Evolutionary conservation across 2,329 filamentous ascomycete genomes (phyloP).

Genomic region (Furcasterigmium sp.): DNA sequence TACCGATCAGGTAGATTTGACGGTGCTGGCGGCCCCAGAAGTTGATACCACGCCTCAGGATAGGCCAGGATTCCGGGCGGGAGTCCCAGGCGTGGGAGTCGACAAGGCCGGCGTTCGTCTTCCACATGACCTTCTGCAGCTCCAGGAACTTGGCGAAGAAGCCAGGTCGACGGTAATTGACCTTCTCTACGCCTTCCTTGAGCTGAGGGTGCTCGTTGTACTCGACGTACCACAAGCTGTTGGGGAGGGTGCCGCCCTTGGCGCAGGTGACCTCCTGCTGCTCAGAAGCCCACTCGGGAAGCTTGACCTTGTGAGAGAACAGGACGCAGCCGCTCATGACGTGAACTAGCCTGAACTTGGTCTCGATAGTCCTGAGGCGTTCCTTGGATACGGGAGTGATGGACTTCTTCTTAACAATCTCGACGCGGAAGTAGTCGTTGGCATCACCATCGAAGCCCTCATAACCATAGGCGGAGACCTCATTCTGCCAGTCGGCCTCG

Average conservation of each 20-base stretch:
- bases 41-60: conserved; percentile 91
- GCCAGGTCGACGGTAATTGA: conserved; percentile 90
- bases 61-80: conserved; percentile 86
- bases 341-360: conserved; percentile 92
- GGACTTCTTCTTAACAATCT: conserved; percentile 89
- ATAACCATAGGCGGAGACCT: conserved; percentile 95
- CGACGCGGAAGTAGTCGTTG: conserved; percentile 91
- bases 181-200: conserved; percentile 69
- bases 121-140: conserved; percentile 98
- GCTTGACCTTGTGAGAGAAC: conserved; percentile 98
- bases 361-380: conserved; percentile 86
- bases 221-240: conserved; percentile 97
- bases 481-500: conserved; percentile 90
- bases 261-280: conserved; percentile 99
- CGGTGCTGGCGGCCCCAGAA: conserved; percentile 96
- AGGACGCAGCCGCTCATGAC: conserved; percentile 94
- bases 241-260: conserved; percentile 82
- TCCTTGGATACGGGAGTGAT: conserved; percentile 73
- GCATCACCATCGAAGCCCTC: conserved; percentile 96
- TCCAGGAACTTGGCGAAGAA: conserved; percentile 99
- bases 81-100: conserved; percentile 99
- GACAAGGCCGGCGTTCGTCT: conserved; percentile 89
- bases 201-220: conserved; percentile 80
- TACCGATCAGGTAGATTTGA: conserved; percentile 94
- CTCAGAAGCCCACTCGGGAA: conserved; percentile 95